Evolutionary conservation across 2,329 filamentous ascomycete species (phyloP).

Genomic region (Verticillium klebahnii): DNA sequence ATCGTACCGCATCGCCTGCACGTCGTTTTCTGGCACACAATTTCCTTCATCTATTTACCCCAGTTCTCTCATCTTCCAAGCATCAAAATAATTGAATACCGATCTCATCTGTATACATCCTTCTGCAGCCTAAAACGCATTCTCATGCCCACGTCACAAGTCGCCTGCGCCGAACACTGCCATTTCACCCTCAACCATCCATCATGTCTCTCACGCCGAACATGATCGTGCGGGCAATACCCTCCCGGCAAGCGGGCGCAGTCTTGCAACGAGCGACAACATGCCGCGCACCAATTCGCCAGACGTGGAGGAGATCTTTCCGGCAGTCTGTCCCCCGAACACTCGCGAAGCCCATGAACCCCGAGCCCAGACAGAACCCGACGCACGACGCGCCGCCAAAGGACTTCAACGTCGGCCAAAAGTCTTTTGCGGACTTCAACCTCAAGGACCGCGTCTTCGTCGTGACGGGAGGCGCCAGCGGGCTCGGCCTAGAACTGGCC

Average conservation of each 20-base stretch:
- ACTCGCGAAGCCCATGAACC: constrained; percentile 14
- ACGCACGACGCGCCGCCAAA: constrained; percentile 14
- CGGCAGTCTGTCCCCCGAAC: not conserved
- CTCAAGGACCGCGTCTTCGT: constrained; percentile 63
- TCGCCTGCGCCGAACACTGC: not conserved
- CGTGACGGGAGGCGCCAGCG: constrained; percentile 67
- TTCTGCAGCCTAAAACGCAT: too few relatives aligned
- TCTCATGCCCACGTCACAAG: not conserved
- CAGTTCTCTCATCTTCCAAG: too few relatives aligned
- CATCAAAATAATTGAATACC: too few relatives aligned
- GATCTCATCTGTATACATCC: not conserved
- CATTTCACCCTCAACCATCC: not conserved
- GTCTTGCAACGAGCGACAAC: not conserved
- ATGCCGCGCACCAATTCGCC: not conserved
- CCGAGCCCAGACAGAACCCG: constrained; percentile 20
- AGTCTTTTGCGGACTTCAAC: constrained; percentile 62
- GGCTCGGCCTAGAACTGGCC: constrained; percentile 68
- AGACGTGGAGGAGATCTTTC: not conserved
- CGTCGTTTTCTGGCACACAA: too few relatives aligned
- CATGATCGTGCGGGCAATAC: not conserved
- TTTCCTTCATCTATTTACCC: too few relatives aligned
- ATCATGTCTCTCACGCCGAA: not conserved
- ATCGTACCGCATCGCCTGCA: too few relatives aligned
- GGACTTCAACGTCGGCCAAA: constrained; percentile 22
- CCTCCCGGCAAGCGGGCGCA: not conserved